phyloP scores from a whole-genome alignment of 345 rosid genomes.

The Eucalyptus curtisii region DNA sequence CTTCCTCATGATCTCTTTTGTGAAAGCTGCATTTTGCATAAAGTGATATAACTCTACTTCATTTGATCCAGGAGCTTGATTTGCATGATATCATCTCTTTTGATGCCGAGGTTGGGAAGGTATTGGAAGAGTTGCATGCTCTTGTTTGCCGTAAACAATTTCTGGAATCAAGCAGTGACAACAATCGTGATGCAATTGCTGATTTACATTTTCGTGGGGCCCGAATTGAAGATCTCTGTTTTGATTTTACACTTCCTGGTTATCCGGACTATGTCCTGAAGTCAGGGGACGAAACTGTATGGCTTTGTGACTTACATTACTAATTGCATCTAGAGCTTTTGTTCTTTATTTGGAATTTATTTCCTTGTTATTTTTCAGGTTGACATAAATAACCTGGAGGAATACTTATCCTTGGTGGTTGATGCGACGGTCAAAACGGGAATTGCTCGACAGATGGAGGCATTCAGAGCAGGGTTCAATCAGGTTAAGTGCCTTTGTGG shows the following conservation, averaged over 20 bases:
- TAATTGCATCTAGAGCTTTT: neutral
- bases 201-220: constrained; percentile 54
- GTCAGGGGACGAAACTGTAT: constrained; percentile 78
- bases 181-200: constrained; percentile 13
- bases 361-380: constrained; percentile 34
- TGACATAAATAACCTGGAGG: constrained; percentile 70
- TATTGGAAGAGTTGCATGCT: constrained; percentile 67
- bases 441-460: constrained; percentile 72
- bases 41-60: neutral
- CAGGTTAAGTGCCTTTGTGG: constrained; percentile 36
- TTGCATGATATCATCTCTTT: constrained; percentile 69
- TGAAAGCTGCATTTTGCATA: neutral
- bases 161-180: constrained; percentile 36
- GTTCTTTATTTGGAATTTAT: neutral
- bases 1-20: neutral
- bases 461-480: constrained; percentile 90
- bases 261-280: constrained; percentile 78
- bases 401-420: constrained; percentile 71
- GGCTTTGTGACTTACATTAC: neutral
- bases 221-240: constrained; percentile 68
- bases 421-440: constrained; percentile 91
- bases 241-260: constrained; percentile 94
- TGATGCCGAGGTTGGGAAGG: constrained; percentile 84
- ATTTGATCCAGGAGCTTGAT: constrained; percentile 86
- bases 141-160: constrained; percentile 71